Conservation (phyloP, 805 yeast species). For the Candida fluviatilis region DNA sequence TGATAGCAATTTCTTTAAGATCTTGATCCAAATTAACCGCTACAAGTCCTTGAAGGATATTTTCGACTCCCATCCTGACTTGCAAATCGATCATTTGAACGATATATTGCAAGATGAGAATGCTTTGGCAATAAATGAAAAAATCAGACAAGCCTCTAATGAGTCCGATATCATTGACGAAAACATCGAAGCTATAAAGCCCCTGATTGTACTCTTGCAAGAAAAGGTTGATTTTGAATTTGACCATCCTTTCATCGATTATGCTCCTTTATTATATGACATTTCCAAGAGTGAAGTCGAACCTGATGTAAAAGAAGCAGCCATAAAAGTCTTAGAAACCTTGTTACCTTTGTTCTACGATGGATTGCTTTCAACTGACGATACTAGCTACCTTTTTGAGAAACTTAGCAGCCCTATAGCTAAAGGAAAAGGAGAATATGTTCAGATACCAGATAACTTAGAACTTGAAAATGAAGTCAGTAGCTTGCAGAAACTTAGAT, state of each 20-base stretch:
- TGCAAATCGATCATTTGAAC: conserved; percentile 4
- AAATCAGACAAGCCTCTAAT: neutral
- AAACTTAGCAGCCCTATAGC: neutral
- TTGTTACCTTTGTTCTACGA: conserved; percentile 3
- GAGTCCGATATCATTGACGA: neutral
- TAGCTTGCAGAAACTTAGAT: conserved; percentile 4
- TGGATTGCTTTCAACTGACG: neutral
- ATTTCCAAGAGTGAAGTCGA: neutral
- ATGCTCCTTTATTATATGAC: conserved; percentile 2
- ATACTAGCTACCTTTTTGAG: neutral
- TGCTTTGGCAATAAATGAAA: neutral
- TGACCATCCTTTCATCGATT: conserved; percentile 1
- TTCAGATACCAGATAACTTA: conserved; percentile 15
- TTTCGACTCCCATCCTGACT: conserved; percentile 11
- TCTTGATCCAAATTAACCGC: conserved; percentile 21
- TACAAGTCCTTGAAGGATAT: conserved; percentile 18
- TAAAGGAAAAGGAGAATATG: conserved; percentile 4
- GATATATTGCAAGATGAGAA: neutral
- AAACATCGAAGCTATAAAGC: neutral
- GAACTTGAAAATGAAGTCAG: conserved; percentile 8
- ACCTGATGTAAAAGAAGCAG: neutral
- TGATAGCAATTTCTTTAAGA: conserved; percentile 13
- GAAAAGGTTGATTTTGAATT: neutral
- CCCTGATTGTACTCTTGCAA: neutral
- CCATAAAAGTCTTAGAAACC: neutral